Percentiles rank a stretch among this genome's conserved stretches.
phyloP scores from a whole-genome alignment of 2,329 filamentous ascomycete species.

The Colletotrichum cuscutae region DNA sequence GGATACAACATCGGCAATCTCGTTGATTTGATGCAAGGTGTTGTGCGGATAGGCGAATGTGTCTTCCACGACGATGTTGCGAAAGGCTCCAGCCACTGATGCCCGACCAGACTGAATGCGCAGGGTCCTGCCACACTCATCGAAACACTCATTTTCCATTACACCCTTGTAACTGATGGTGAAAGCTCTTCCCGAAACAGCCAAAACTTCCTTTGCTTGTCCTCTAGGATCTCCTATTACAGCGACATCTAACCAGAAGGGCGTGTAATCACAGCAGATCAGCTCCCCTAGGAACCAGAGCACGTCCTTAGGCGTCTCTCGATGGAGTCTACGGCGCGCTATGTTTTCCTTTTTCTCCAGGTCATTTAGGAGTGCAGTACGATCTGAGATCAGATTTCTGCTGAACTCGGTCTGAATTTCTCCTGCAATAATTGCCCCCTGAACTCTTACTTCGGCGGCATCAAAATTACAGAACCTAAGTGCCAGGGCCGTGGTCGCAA shows the following conservation, averaged over 20 bases:
- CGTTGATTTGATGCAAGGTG: no score
- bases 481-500: not conserved
- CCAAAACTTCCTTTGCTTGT: not conserved
- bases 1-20: not conserved
- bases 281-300: not conserved
- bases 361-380: accelerated
- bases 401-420: accelerated
- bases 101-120: not conserved
- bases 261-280: not conserved
- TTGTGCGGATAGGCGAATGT: no score
- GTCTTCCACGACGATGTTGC: not conserved
- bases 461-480: not conserved
- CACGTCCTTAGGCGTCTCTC: not conserved
- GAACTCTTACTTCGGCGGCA: not conserved
- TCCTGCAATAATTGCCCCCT: not conserved
- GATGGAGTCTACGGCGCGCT: no score
- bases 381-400: accelerated
- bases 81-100: not conserved
- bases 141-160: not conserved
- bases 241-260: not conserved
- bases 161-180: not conserved
- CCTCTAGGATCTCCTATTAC: accelerated
- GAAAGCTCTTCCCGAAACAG: not conserved
- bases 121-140: not conserved
- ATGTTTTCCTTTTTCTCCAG: accelerated